phyloP scores from a whole-genome alignment of 2,329 filamentous ascomycete genomes.

The Calonectria hongkongensis region DNA sequence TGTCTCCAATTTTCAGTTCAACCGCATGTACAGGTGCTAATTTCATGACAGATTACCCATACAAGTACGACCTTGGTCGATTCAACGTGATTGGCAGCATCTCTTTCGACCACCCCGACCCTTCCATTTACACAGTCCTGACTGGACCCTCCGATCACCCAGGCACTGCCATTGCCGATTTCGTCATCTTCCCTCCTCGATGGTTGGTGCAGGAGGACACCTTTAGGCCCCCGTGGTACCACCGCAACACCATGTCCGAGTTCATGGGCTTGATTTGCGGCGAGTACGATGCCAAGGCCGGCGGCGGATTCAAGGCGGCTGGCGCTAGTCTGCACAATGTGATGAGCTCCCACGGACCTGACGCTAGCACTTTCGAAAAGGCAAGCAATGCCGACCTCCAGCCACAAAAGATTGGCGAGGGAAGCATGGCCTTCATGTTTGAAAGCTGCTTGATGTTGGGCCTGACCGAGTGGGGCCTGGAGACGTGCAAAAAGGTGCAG shows the following conservation, averaged over 20 bases:
- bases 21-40: conserved; percentile 23
- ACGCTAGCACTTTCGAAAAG: conserved; percentile 73
- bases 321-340: conserved; percentile 80
- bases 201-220: conserved; percentile 83
- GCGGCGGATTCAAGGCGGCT: conserved; percentile 74
- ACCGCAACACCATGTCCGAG: conserved; percentile 81
- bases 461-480: conserved; percentile 81
- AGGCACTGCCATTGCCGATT: conserved; percentile 81
- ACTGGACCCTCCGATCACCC: conserved; percentile 76
- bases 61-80: conserved; percentile 87
- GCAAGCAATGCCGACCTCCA: conserved; percentile 72
- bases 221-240: conserved; percentile 84
- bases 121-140: conserved; percentile 84
- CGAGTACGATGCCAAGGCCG: conserved; percentile 77
- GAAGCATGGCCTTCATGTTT: conserved; percentile 82
- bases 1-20: background rate
- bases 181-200: conserved; percentile 83
- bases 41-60: conserved; percentile 67
- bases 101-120: conserved; percentile 81
- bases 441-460: conserved; percentile 82
- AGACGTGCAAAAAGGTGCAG: conserved; percentile 76
- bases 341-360: conserved; percentile 81
- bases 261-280: conserved; percentile 78
- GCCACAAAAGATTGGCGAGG: conserved; percentile 75
- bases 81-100: conserved; percentile 85